Percentiles rank a stretch among this genome's conserved stretches.
These are phyloP conservation scores for Yamadazyma akitaensis DNA, from an alignment of 805 yeast species.

Conservation along the genomic window DNA sequence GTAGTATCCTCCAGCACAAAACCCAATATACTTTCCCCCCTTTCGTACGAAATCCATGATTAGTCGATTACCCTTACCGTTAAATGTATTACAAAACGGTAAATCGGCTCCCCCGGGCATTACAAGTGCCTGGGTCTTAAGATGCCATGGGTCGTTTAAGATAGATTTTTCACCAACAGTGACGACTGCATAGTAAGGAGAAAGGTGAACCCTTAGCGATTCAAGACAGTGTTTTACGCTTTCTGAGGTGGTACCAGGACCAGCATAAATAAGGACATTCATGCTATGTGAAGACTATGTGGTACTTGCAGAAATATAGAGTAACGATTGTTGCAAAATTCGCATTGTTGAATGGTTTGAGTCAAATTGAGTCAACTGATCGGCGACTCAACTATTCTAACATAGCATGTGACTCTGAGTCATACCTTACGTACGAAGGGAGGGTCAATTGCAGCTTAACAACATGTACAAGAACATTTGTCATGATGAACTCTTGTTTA, in stretches of 20 bases:
- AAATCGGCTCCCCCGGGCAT: conserved; percentile 97
- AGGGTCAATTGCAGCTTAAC: not conserved
- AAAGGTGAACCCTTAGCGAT: conserved; percentile 66
- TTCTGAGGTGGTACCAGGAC: conserved; percentile 82
- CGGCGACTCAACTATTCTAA: not conserved
- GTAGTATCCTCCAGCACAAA: conserved; percentile 95
- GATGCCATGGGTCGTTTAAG: conserved; percentile 82
- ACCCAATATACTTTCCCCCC: conserved; percentile 84
- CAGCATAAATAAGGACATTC: conserved; percentile 38
- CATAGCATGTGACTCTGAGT: not conserved
- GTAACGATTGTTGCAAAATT: not conserved
- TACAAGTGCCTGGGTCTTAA: conserved; percentile 74
- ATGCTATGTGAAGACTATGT: conserved; percentile 11
- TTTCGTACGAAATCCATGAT: conserved; percentile 62
- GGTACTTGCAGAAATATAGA: not conserved
- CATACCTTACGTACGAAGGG: not conserved
- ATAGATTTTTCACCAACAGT: conserved; percentile 62
- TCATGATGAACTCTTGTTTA: too few relatives aligned
- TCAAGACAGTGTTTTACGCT: conserved; percentile 82
- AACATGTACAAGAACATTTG: too few relatives aligned
- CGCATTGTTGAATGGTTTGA: not conserved
- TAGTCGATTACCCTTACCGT: conserved; percentile 61
- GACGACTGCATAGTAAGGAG: conserved; percentile 86
- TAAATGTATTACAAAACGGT: conserved; percentile 72
- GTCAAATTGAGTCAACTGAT: conserved; percentile 1